Conservation (phyloP, 2,329 filamentous ascomycete genomes). For the Domatiomyces globalis region DNA sequence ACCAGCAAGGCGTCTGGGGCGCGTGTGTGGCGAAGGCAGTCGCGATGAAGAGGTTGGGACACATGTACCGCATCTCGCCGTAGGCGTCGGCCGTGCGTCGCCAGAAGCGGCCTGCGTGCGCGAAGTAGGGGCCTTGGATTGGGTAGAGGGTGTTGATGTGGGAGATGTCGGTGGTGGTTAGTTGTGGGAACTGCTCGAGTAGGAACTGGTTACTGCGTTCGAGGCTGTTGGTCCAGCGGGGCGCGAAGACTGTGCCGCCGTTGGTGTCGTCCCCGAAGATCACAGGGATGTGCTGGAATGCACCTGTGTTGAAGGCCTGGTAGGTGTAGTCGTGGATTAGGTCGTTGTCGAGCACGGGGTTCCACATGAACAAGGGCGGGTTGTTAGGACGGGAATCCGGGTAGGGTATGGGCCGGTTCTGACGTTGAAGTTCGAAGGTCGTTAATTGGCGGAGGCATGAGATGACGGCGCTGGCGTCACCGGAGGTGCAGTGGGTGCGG, state of each 20-base stretch:
- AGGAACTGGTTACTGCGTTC: conserved; percentile 42
- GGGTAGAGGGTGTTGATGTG: conserved; percentile 45
- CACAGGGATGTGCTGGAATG: conserved; percentile 39
- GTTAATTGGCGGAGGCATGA: conserved; percentile 37
- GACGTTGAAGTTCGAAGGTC: conserved; percentile 29
- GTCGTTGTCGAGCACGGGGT: conserved; percentile 37
- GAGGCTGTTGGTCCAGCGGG: conserved; percentile 33
- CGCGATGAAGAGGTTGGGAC: conserved; percentile 45
- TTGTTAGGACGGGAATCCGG: no score
- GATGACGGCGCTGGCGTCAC: conserved; percentile 26
- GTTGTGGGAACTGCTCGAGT: conserved; percentile 42
- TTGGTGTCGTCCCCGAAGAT: conserved; percentile 49
- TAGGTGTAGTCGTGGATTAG: conserved; percentile 39
- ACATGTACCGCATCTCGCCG: conserved; percentile 52
- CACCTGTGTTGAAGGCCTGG: conserved; percentile 33
- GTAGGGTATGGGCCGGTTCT: conserved; percentile 34
- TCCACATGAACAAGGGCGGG: conserved; percentile 37
- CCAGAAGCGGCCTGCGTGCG: conserved; percentile 42
- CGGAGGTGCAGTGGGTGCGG: conserved; percentile 33
- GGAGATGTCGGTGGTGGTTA: conserved; percentile 38
- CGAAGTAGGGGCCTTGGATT: conserved; percentile 34
- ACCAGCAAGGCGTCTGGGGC: conserved; percentile 37
- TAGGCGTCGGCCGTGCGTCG: conserved; percentile 44
- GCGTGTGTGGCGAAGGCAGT: conserved; percentile 24
- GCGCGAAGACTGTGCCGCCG: conserved; percentile 50